Evolutionary conservation across 192 early-diverging fungal species (phyloP).

Genomic region (Coemansia sp.): DNA sequence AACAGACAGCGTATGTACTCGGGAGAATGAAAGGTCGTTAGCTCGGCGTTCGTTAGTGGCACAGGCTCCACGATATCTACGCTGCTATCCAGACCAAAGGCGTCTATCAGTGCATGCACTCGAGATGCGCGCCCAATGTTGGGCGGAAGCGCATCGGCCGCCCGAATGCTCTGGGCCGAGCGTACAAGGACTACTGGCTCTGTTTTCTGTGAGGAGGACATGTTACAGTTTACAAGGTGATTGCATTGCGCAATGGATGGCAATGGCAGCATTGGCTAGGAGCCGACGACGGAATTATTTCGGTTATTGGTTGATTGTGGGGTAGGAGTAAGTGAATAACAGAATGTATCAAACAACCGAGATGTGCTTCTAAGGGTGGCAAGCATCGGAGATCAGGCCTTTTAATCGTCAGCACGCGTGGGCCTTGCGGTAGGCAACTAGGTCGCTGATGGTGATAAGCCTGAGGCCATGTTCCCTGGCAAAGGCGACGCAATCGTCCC

Average conservation of each 20-base stretch:
- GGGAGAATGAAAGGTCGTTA: slow-evolving; percentile 32
- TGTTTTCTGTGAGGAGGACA: not conserved
- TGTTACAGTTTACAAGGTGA: too few relatives aligned
- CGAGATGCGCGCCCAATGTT: slow-evolving; percentile 39
- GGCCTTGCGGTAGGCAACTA: slow-evolving; percentile 70
- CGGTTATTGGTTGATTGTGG: too few relatives aligned
- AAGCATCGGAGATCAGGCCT: too few relatives aligned
- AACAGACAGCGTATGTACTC: slow-evolving; percentile 36
- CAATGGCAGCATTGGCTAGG: too few relatives aligned
- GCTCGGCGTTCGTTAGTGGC: slow-evolving; percentile 19
- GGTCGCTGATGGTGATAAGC: slow-evolving; percentile 86
- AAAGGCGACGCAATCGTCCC: slow-evolving; percentile 87
- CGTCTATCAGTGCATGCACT: slow-evolving; percentile 50
- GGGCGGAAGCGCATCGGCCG: slow-evolving; percentile 44
- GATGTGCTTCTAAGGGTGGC: too few relatives aligned
- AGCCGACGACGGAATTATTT: too few relatives aligned
- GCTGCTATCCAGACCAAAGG: slow-evolving; percentile 17
- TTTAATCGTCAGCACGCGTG: slow-evolving; percentile 13
- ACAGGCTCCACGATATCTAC: slow-evolving; percentile 25
- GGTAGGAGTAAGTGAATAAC: too few relatives aligned
- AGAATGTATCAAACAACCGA: too few relatives aligned
- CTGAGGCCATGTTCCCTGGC: slow-evolving; percentile 80
- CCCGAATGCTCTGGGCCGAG: slow-evolving; percentile 30
- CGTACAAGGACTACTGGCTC: slow-evolving; percentile 26
- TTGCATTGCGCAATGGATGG: too few relatives aligned